Percentiles rank a stretch among this genome's conserved stretches.
Conservation (phyloP, 495 filamentous ascomycete genomes). For the Xylaria intraflava region DNA sequence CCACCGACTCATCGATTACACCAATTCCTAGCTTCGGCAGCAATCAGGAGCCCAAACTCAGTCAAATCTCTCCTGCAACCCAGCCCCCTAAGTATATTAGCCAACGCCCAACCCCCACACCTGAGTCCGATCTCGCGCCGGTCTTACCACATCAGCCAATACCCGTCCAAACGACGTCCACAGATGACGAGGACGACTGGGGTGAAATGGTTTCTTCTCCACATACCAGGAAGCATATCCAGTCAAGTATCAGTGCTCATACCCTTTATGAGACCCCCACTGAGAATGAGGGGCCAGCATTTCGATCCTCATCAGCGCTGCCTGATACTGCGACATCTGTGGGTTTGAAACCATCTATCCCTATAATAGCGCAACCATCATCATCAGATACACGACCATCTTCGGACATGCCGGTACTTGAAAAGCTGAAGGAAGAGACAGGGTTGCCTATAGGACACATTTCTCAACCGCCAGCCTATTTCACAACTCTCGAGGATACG, state of each 20-base stretch:
- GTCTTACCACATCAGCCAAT: not conserved
- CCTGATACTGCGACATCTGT: slow-evolving; percentile 1
- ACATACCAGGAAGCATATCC: slow-evolving; percentile 10
- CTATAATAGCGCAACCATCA: not conserved
- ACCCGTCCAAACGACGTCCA: not conserved
- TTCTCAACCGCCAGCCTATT: slow-evolving; percentile 32
- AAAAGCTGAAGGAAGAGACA: slow-evolving; percentile 6
- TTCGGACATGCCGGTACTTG: slow-evolving; percentile 16
- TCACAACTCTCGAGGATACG: slow-evolving; percentile 32
- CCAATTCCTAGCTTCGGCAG: slow-evolving; percentile 16
- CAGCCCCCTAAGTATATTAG: not conserved
- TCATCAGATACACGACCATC: slow-evolving; percentile 11
- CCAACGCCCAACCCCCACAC: not conserved
- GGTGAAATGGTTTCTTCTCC: slow-evolving; percentile 51
- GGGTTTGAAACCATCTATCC: not conserved
- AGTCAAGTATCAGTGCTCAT: not conserved
- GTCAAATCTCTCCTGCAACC: not conserved
- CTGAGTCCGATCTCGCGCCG: not conserved
- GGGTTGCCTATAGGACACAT: slow-evolving; percentile 11
- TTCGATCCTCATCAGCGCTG: slow-evolving; percentile 8
- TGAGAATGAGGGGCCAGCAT: slow-evolving; percentile 1
- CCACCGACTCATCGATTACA: not conserved
- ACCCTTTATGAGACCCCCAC: not conserved
- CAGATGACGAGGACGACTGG: slow-evolving; percentile 46
- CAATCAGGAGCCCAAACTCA: slow-evolving; percentile 1